Percentiles rank a stretch among this genome's conserved stretches.
phyloP scores from a whole-genome alignment of 192 early-diverging fungal genomes.

The Gonapodya sp. region DNA sequence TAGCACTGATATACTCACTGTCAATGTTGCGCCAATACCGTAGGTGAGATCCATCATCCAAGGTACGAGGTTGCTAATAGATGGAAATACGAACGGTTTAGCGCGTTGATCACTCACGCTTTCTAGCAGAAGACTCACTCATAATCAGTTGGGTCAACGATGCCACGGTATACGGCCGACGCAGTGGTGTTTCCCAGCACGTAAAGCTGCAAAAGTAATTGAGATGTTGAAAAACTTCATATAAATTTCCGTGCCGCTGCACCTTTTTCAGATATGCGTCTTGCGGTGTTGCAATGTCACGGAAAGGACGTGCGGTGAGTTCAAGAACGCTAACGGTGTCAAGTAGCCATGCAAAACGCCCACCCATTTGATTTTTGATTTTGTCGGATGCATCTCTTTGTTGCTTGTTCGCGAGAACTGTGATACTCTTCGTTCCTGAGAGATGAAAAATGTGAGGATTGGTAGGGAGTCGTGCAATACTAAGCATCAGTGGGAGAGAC shows the following conservation, averaged over 20 bases:
- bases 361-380: not conserved
- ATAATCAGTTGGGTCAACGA: not conserved
- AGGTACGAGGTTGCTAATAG: too few relatives aligned
- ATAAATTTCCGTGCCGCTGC: not conserved
- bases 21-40: too few relatives aligned
- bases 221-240: not conserved
- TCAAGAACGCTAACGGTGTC: not conserved
- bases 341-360: not conserved
- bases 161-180: not conserved
- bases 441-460: too few relatives aligned
- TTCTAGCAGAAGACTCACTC: not conserved
- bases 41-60: too few relatives aligned
- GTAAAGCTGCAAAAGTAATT: not conserved
- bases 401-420: not conserved
- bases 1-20: too few relatives aligned
- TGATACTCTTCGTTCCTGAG: not conserved
- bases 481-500: too few relatives aligned
- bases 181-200: not conserved
- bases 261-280: not conserved
- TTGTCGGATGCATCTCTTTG: not conserved
- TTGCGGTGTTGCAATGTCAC: not conserved
- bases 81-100: too few relatives aligned
- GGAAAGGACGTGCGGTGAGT: not conserved
- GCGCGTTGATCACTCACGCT: too few relatives aligned
- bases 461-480: too few relatives aligned